These are phyloP conservation scores for Articulospora tetracladia DNA, from an alignment of 495 filamentous ascomycete genomes.

Conservation along the genomic window DNA sequence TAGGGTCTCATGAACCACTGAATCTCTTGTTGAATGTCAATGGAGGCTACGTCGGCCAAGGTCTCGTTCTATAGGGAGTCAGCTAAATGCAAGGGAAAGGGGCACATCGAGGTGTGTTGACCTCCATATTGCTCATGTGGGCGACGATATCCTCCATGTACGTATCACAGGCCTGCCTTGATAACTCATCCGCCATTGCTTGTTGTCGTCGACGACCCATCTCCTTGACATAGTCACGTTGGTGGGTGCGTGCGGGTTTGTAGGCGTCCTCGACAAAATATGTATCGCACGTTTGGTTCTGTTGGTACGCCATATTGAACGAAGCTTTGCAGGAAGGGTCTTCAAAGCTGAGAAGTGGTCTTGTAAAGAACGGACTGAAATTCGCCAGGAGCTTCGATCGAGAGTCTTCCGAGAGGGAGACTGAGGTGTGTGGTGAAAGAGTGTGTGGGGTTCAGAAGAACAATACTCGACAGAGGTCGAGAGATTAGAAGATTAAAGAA, in stretches of 20 bases:
- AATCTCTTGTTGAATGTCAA: slow-evolving; percentile 98
- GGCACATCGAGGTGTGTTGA: slow-evolving; percentile 36
- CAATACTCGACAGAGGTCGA: slow-evolving; percentile 2
- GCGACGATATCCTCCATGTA: slow-evolving; percentile 89
- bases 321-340: slow-evolving; percentile 3
- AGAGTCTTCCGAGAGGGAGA: slow-evolving; percentile 16
- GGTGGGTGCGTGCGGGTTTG: slow-evolving; percentile 39
- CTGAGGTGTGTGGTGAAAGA: slow-evolving; percentile 18
- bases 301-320: slow-evolving; percentile 71
- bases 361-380: slow-evolving; percentile 29
- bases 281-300: slow-evolving; percentile 62
- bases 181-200: slow-evolving; percentile 82
- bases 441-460: slow-evolving; percentile 11
- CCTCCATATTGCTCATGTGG: slow-evolving; percentile 97
- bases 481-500: slow-evolving; percentile 27
- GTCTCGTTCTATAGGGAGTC: slow-evolving; percentile 65
- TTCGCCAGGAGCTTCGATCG: slow-evolving; percentile 32
- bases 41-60: slow-evolving; percentile 90
- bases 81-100: slow-evolving; percentile 20
- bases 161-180: slow-evolving; percentile 73
- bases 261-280: slow-evolving; percentile 80
- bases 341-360: slow-evolving; percentile 11
- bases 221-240: slow-evolving; percentile 69
- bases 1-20: slow-evolving; percentile 99
- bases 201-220: slow-evolving; percentile 74